These are phyloP conservation scores for Talaromyces thailandensis DNA, from an alignment of 495 filamentous ascomycete genomes.

Conservation along the genomic window DNA sequence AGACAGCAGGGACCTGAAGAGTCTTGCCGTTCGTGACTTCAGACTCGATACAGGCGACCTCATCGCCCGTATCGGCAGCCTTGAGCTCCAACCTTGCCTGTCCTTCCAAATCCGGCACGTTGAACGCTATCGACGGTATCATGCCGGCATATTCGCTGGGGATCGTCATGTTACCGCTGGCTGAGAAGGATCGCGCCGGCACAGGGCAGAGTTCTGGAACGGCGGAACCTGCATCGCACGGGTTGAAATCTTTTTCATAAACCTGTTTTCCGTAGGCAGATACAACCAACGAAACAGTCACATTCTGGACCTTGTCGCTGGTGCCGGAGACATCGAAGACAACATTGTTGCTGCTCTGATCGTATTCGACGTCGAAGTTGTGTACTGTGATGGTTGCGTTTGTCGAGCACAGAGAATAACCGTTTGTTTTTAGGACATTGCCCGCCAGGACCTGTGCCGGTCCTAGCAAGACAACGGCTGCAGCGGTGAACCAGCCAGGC, in stretches of 20 bases:
- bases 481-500: constrained; percentile 1
- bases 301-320: constrained; percentile 66
- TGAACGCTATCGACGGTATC: constrained; percentile 88
- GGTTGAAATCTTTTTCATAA: constrained; percentile 74
- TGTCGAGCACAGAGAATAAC: constrained; percentile 66
- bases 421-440: constrained; percentile 70
- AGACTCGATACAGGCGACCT: constrained; percentile 79
- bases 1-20: constrained; percentile 59
- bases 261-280: constrained; percentile 80
- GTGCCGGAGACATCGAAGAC: constrained; percentile 78
- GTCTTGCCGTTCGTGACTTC: constrained; percentile 82
- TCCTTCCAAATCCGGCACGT: constrained; percentile 82
- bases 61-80: constrained; percentile 44
- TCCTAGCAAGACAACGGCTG: constrained; percentile 4
- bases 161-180: constrained; percentile 59
- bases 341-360: constrained; percentile 60
- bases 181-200: constrained; percentile 63
- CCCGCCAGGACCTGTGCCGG: constrained; percentile 31
- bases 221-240: constrained; percentile 57
- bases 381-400: constrained; percentile 62
- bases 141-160: constrained; percentile 58
- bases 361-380: constrained; percentile 68
- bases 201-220: constrained; percentile 78
- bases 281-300: constrained; percentile 69
- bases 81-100: constrained; percentile 71